These are phyloP conservation scores for Chaetomidium leptoderma DNA, from an alignment of 495 filamentous ascomycete species.

Conservation along the genomic window DNA sequence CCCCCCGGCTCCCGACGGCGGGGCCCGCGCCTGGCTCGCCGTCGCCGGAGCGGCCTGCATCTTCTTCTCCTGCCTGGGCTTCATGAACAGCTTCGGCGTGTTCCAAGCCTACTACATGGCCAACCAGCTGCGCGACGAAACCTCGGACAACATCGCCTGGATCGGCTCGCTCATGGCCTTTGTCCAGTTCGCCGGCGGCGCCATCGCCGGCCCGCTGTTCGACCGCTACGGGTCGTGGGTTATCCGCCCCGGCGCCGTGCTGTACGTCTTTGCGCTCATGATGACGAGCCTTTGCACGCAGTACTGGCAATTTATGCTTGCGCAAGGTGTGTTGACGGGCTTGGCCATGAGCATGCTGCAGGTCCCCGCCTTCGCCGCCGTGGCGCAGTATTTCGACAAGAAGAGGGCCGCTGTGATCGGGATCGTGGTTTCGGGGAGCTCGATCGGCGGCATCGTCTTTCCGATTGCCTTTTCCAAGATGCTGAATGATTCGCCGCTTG, in stretches of 20 bases:
- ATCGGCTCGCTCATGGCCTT: constrained; percentile 53
- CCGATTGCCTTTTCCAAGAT: constrained; percentile 43
- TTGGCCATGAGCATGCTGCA: constrained; percentile 46
- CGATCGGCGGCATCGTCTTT: constrained; percentile 54
- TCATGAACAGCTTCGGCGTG: constrained; percentile 57
- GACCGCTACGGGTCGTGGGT: constrained; percentile 48
- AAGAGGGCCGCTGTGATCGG: constrained; percentile 54
- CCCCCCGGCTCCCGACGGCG: constrained; percentile 26
- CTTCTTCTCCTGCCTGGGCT: constrained; percentile 56
- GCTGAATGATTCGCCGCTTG: constrained; percentile 37
- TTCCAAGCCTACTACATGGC: constrained; percentile 60
- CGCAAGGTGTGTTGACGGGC: constrained; percentile 56
- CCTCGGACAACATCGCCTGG: constrained; percentile 55
- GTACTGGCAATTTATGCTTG: constrained; percentile 61
- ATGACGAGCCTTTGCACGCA: constrained; percentile 54
- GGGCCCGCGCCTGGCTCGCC: constrained; percentile 27
- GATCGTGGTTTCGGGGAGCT: constrained; percentile 52
- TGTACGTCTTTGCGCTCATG: constrained; percentile 46
- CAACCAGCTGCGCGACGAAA: constrained; percentile 44
- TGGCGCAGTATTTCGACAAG: constrained; percentile 53
- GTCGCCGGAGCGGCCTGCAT: constrained; percentile 20
- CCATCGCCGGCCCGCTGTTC: constrained; percentile 48
- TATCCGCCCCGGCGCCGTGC: constrained; percentile 36
- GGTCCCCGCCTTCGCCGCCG: constrained; percentile 49
- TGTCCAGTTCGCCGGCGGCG: constrained; percentile 45